phyloP scores from a whole-genome alignment of 139 green algal species.

The Chlorella sorokiniana region DNA sequence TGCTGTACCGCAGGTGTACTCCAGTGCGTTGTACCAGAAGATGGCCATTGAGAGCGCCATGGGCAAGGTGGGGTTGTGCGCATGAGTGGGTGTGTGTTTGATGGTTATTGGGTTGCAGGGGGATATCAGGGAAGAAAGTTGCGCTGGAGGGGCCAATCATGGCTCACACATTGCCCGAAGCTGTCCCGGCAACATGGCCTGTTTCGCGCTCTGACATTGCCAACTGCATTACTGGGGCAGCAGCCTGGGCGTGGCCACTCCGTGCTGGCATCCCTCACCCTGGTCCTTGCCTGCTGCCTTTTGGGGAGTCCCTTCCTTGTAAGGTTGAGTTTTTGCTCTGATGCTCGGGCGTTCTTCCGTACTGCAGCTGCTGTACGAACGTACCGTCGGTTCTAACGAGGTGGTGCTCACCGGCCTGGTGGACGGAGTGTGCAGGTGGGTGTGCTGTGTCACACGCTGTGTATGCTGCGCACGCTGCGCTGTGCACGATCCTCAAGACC shows the following conservation, averaged over 20 bases:
- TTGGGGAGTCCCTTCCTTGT: not conserved
- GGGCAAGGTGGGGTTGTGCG: constrained; percentile 21
- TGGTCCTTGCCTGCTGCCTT: not conserved
- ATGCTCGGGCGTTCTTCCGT: not conserved
- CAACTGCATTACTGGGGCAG: too few relatives aligned
- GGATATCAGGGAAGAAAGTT: too few relatives aligned
- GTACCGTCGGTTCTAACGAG: constrained; percentile 34
- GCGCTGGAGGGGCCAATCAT: not conserved
- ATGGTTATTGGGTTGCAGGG: not conserved
- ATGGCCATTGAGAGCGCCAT: constrained; percentile 39
- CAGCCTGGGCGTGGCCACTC: too few relatives aligned
- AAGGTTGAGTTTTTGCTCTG: not conserved
- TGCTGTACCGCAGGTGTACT: constrained; percentile 17
- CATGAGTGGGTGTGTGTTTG: not conserved
- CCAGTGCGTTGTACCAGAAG: constrained; percentile 9
- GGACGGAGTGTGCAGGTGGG: constrained; percentile 36
- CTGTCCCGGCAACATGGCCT: too few relatives aligned
- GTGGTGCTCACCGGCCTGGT: constrained; percentile 31
- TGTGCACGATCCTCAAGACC: not conserved
- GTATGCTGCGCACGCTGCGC: not conserved
- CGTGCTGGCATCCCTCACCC: too few relatives aligned
- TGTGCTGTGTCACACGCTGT: not conserved
- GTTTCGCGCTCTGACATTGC: too few relatives aligned
- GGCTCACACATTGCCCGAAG: not conserved
- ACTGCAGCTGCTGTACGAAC: constrained; percentile 40